A percentile compares a stretch with the other conserved stretches of the same genome.
Conservation (phyloP, 768 basidiomycete species). For the Cystobasidium tubakii region DNA sequence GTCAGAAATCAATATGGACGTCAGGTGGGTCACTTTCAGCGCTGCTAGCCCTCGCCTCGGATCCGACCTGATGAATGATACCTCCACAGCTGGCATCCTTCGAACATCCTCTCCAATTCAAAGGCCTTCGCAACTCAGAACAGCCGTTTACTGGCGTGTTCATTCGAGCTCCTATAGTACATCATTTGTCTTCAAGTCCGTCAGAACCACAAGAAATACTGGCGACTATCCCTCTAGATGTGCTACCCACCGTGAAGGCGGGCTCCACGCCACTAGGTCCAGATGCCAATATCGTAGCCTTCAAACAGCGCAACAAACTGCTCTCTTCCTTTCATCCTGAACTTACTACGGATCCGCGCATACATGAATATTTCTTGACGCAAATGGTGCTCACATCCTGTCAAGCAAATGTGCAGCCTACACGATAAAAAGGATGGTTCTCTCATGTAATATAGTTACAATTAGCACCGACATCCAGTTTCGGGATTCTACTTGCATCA, state of each 20-base stretch:
- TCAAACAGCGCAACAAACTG: conserved; percentile 75
- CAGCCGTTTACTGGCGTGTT: conserved; percentile 74
- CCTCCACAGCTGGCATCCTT: conserved; percentile 73
- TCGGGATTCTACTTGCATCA: too few species aligned
- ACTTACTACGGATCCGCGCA: conserved; percentile 73
- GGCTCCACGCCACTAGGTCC: conserved; percentile 32
- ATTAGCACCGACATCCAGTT: too few species aligned
- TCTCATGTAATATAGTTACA: too few species aligned
- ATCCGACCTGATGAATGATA: background rate
- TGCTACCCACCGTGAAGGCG: conserved; percentile 50
- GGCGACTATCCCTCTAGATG: conserved; percentile 60
- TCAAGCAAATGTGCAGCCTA: too few species aligned
- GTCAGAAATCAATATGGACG: conserved; percentile 91
- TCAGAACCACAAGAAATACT: conserved; percentile 62
- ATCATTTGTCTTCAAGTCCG: conserved; percentile 45
- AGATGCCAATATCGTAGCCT: conserved; percentile 65
- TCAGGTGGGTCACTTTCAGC: conserved; percentile 59
- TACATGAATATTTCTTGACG: conserved; percentile 83
- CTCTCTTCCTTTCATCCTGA: conserved; percentile 93
- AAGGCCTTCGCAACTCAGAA: conserved; percentile 59
- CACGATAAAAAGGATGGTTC: too few species aligned
- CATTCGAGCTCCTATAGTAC: conserved; percentile 72
- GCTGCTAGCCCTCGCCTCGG: too few species aligned
- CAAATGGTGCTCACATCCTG: conserved; percentile 48
- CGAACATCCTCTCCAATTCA: conserved; percentile 66